Evolutionary conservation across 371 early-diverging fungal genomes (phyloP), one percentile per base, ranked within the genome.

Genomic region (Apophysomyces sp.): DNA sequence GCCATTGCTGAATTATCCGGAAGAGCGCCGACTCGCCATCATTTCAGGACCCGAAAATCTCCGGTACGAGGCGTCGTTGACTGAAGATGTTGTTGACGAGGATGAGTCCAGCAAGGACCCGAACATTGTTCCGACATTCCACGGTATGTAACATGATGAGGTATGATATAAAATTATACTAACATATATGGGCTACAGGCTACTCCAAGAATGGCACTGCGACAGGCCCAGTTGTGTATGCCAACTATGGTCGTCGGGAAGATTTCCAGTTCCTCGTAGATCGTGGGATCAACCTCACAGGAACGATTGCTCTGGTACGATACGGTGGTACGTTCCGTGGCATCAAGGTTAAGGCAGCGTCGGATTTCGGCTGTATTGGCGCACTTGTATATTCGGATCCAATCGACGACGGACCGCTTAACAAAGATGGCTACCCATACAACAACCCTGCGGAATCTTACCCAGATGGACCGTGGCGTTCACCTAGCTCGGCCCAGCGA

Each of bases 401-500:
- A 1, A 51, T 63, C 6, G 67, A 67, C 24, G 68, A 68, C 52
- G 68, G 68, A 2, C 57, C 68, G 13, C 6, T 68, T 16, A 52
- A 57, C 29, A 68, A 68, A 39, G 54, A 62, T 24, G 52, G 32
- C 4, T 57, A 86, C 16, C 59, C 69, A 8, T 44, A 55, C 34
- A 40, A 36, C 15, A 86, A 87, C 28, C 73, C 74, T 12, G 65
- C 71, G 4, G 57, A 74, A 8, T 81, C 82, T 13, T 90, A 90
- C 36, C 90, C 90, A 0, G 78, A 82, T 6, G 89, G 88, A 0
- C 89, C 88, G 4, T 89, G 85, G 87, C 79, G 88, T 0, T 81
- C 89, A 6, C 66, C 70, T 15, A 80, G 83, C 36, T 72, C 77
- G 26, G 67, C 83, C 44, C 84, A 86, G 58, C 78, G 90, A 4